These are phyloP conservation scores for Paecilomyces sp. DNA, from an alignment of 2,329 filamentous ascomycete genomes.

Conservation along the genomic window DNA sequence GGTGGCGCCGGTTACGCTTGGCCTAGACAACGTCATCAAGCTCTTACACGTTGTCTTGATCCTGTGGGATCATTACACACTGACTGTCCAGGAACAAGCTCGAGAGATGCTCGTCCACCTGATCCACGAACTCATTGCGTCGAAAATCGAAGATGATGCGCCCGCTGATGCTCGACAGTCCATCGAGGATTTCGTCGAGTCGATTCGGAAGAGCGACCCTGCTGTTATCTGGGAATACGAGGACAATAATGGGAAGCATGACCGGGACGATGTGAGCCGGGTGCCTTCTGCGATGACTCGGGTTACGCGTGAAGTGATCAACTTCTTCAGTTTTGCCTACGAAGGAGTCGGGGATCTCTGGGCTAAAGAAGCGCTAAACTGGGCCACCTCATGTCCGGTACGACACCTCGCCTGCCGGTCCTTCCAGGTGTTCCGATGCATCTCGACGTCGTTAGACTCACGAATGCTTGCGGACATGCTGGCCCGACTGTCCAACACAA, in stretches of 20 bases:
- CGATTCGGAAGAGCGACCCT: constrained; percentile 74
- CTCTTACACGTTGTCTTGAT: constrained; percentile 87
- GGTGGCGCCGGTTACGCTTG: constrained; percentile 79
- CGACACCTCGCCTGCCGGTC: constrained; percentile 91
- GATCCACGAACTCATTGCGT: constrained; percentile 90
- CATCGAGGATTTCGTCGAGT: constrained; percentile 83
- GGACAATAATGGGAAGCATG: constrained; percentile 72
- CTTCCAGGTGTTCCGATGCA: constrained; percentile 94
- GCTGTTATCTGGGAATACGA: constrained; percentile 92
- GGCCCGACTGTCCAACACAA: constrained; percentile 87
- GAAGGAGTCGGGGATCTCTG: constrained; percentile 85
- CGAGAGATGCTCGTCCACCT: constrained; percentile 96
- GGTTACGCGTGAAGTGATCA: constrained; percentile 72
- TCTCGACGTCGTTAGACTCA: constrained; percentile 83
- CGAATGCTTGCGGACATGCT: constrained; percentile 97
- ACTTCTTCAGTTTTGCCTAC: constrained; percentile 76
- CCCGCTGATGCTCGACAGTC: constrained; percentile 61
- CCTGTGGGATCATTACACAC: constrained; percentile 95
- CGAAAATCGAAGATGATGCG: constrained; percentile 63
- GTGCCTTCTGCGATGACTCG: constrained; percentile 84
- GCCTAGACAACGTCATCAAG: constrained; percentile 72
- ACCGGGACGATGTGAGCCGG: constrained; percentile 66
- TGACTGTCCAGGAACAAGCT: constrained; percentile 91
- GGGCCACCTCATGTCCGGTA: constrained; percentile 95
- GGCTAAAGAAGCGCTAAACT: constrained; percentile 82